Evolutionary conservation across 768 basidiomycete species (phyloP), one percentile per base, ranked within the genome.

Genomic region (Suillus fuscotomentosus): DNA sequence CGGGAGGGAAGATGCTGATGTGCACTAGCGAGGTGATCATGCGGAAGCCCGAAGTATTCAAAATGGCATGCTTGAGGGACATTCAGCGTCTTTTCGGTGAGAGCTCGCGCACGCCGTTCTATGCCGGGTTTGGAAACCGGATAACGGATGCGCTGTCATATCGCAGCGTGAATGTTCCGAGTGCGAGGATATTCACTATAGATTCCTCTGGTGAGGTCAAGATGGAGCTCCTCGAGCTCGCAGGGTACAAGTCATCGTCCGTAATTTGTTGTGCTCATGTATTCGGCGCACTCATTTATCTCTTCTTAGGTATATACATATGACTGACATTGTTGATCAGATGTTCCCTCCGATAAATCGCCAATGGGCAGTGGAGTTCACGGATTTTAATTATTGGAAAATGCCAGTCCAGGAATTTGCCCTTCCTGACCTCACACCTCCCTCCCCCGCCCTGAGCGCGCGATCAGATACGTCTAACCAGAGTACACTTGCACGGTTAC

Each of bases 251-350:
- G 74, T 97, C 95, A 20, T 95, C 94, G 88, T 96, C 70, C 70
- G 90, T 82, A 9, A 14, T 50, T 20, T 15, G 38, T 9, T 53
- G 51, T 31, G 17, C 9, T 48, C 10, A 9, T 27, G 5, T 17
- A 27, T 60, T 27, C 38, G 48, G 63, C 39, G 39, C 22, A 27
- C 27, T 63, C 61, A 51, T 53, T 14, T 10, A 3, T 34, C 60
- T 10, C 3, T 39, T 61, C 38, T 54, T 61, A 95, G 95, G 62
- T 99, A 99, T 76, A 98, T 98, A 65, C 93, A 96, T 73, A 96
- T 99, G 94, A 97, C 96, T 9, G 96, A 99, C 75, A 86, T 99
- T n/a, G 97, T 99, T 17, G 96, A 99, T 78, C 96, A 97, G 77
- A 96, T 97, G 89, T 99, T 99, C 81, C 97, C 97, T 41, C 94